Conservation (phyloP, 1,284 basidiomycete genomes). For the Ustilago bromivora region DNA sequence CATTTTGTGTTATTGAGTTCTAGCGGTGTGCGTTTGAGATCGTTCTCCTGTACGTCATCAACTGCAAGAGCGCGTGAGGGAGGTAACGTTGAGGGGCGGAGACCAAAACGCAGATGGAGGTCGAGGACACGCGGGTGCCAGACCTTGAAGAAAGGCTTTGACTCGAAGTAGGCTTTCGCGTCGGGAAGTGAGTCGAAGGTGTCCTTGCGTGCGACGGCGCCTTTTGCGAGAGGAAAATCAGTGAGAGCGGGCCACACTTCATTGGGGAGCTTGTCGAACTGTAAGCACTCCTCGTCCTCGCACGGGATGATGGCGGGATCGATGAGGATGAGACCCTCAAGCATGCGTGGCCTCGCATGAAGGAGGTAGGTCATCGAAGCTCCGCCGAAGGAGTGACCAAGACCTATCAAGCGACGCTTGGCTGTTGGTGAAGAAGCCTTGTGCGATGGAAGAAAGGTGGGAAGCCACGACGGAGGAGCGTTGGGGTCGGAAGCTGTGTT, state of each 20-base stretch:
- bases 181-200: conserved; percentile 73
- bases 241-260: conserved; percentile 11
- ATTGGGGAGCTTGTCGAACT: conserved; percentile 25
- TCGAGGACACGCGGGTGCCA: conserved; percentile 81
- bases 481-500: conserved; percentile 12
- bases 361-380: conserved; percentile 74
- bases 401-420: conserved; percentile 73
- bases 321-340: conserved; percentile 80
- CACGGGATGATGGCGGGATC: conserved; percentile 79
- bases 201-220: conserved; percentile 77
- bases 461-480: conserved; percentile 37
- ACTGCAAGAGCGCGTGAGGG: conserved; percentile 19
- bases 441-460: conserved; percentile 41
- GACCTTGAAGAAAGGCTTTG: conserved; percentile 77
- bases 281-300: conserved; percentile 30
- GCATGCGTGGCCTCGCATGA: conserved; percentile 76
- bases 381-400: conserved; percentile 80
- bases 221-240: conserved; percentile 65
- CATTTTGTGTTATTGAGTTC: conserved; percentile 61
- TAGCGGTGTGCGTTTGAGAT: conserved; percentile 31
- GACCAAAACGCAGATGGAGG: conserved; percentile 77
- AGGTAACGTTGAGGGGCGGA: conserved; percentile 66
- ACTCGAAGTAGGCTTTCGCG: conserved; percentile 71
- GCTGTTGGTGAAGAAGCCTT: conserved; percentile 24
- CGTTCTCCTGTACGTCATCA: conserved; percentile 37